Base-by-base conservation (phyloP, 1,284 basidiomycete genomes). In the Farysia itapuensis region DNA sequence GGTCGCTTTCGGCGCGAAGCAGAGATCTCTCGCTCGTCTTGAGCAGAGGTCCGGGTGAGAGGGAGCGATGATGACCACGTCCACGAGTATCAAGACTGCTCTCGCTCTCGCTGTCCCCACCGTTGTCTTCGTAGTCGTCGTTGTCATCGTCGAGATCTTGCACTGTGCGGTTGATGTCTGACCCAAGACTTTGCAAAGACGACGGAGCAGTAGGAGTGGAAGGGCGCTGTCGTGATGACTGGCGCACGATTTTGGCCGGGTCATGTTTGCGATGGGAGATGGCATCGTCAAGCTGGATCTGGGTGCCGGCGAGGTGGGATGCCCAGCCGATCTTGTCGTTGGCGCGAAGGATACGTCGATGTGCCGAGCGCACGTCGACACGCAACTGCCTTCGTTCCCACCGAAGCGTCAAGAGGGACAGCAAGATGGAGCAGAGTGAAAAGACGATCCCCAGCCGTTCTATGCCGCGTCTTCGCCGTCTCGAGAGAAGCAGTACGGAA, bases 391-490 rank as follows among this genome's bases (percentile, higher is more conserved):
- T 39, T 15, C 52, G 40, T 22, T 57, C 48, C 12, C 51, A 30
- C 2, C 52, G 20, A 11, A 63, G 39, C 2, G 43, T 48, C 4
- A 51, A 14, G 1, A 63, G 42, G 15, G 38, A 42, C 2, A 70
- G 29, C 15, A 56, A 23, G 1, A 70, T 43, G 1, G 60, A 48
- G 21, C 41, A 60, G 7, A 70, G 58, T 20, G 53, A 53, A 3
- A 70, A 49, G 9, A 61, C 51, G 22, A 67, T 58, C 1, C 67
- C 67, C 1, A 70, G 29, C 5, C 64, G 57, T 30, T 70, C 67
- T 16, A 70, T 45, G 20, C 67, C 67, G 15, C 43, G 49, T 8
- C 67, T 35, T 5, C 64, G 56, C 11, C 65, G 51, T 6, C 51
- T 47, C 2, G 48, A 53, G 4, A 64, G 44, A 19, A 58, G 43